Evolutionary conservation across 192 early-diverging fungal genomes (phyloP).

Genomic region (Backusella luteola): DNA sequence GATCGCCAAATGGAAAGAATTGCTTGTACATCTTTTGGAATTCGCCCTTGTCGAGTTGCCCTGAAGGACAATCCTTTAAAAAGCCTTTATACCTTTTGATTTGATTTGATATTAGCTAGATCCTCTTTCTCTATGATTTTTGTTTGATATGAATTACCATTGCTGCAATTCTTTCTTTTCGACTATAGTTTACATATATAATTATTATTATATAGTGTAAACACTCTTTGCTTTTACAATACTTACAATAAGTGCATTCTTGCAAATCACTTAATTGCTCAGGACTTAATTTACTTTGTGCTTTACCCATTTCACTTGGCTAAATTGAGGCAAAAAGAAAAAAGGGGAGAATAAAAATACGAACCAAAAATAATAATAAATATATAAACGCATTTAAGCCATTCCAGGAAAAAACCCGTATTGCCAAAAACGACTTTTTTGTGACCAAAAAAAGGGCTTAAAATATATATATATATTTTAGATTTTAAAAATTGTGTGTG

Average conservation of each 20-base stretch:
- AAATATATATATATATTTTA: background rate
- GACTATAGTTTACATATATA: conserved; percentile 38
- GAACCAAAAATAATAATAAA: background rate
- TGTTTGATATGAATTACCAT: conserved; percentile 58
- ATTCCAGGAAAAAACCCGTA: too few relatives aligned
- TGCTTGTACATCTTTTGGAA: conserved; percentile 94
- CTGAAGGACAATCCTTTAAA: conserved; percentile 87
- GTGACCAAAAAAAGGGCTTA: background rate
- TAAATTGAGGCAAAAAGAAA: background rate
- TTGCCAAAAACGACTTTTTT: too few relatives aligned
- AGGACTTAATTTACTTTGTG: conserved; percentile 77
- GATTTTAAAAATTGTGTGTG: too few relatives aligned
- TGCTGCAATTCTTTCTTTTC: conserved; percentile 93
- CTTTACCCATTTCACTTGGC: conserved; percentile 67
- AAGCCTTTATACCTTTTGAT: conserved; percentile 87
- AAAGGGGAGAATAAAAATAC: background rate
- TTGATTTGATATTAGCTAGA: background rate
- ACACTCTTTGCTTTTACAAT: background rate
- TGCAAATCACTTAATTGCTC: conserved; percentile 79
- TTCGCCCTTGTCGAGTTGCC: conserved; percentile 77
- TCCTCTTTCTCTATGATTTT: background rate
- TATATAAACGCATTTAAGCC: background rate
- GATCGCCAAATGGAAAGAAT: conserved; percentile 95
- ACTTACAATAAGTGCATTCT: conserved; percentile 79
- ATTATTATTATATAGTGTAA: background rate